A percentile compares a stretch with the other conserved stretches of the same genome.
Evolutionary conservation across 805 yeast species (phyloP).

Genomic region (Candida maltosa): DNA sequence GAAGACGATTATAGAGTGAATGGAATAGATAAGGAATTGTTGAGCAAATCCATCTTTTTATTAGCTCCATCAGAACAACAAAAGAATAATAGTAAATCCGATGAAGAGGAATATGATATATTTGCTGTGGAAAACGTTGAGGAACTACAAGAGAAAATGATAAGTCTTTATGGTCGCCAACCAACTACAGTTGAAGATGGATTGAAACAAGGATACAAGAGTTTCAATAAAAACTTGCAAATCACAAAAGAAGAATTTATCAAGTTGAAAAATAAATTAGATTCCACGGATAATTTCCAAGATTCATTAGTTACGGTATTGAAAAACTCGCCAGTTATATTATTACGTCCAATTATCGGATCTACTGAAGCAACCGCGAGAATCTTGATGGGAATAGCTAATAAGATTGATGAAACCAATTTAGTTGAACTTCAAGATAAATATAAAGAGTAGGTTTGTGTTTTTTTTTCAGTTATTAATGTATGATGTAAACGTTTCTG

Average conservation of each 20-base stretch:
- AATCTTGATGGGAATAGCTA: conserved; percentile 78
- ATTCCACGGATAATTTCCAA: conserved; percentile 62
- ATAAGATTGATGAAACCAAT: conserved; percentile 69
- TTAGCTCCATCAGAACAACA: conserved; percentile 12
- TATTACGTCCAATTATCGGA: conserved; percentile 85
- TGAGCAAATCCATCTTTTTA: conserved; percentile 21
- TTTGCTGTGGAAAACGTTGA: conserved; percentile 17
- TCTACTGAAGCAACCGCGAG: conserved; percentile 87
- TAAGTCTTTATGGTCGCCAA: conserved; percentile 82
- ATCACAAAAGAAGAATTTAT: conserved; percentile 63
- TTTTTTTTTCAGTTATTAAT: too few relatives aligned
- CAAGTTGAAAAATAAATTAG: conserved; percentile 58
- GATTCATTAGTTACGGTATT: conserved; percentile 67
- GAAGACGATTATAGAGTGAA: conserved; percentile 23
- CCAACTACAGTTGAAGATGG: conserved; percentile 75
- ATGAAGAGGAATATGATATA: conserved; percentile 15
- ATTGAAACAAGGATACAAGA: conserved; percentile 64
- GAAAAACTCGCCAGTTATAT: conserved; percentile 73
- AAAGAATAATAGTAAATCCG: conserved; percentile 5
- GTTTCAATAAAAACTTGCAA: conserved; percentile 64
- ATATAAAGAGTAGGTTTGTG: conserved; percentile 49
- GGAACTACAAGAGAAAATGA: conserved; percentile 33
- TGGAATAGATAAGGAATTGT: conserved; percentile 9
- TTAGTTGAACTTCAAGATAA: conserved; percentile 61
- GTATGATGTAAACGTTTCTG: too few relatives aligned